Evolutionary conservation across 495 filamentous ascomycete genomes (phyloP).

Genomic region (Penicillium antarcticum): DNA sequence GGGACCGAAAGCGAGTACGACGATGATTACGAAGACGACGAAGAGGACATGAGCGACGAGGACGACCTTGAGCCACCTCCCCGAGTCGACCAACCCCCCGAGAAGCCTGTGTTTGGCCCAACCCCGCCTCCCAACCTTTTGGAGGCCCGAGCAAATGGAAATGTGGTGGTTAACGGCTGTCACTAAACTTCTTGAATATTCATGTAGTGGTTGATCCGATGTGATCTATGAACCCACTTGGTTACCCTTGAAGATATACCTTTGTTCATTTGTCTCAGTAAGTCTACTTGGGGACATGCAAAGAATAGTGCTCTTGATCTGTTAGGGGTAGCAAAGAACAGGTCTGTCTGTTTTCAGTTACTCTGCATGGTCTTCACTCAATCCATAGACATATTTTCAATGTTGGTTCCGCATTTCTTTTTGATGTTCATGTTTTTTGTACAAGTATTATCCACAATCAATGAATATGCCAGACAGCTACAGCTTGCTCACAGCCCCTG

Average conservation of each 20-base stretch:
- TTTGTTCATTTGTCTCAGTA: not conserved
- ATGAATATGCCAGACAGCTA: slow-evolving; percentile 10
- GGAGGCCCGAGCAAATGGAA: slow-evolving; percentile 44
- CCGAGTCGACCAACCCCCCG: slow-evolving; percentile 31
- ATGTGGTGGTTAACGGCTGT: slow-evolving; percentile 47
- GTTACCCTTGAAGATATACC: not conserved
- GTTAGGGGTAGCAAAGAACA: not conserved
- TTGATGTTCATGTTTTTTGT: slow-evolving; percentile 27
- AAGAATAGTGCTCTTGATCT: not conserved
- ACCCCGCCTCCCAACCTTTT: slow-evolving; percentile 53
- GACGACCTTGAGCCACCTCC: slow-evolving; percentile 60
- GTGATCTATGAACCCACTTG: slow-evolving; percentile 1
- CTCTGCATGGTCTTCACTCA: not conserved
- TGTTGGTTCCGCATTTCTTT: slow-evolving; percentile 11
- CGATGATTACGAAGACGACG: slow-evolving; percentile 62
- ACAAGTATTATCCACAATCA: slow-evolving; percentile 32
- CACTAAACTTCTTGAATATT: slow-evolving; percentile 22
- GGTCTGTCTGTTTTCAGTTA: not conserved
- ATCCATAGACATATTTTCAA: not conserved
- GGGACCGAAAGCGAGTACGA: slow-evolving; percentile 69
- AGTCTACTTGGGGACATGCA: not conserved
- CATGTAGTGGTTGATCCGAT: not conserved
- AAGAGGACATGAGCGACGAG: slow-evolving; percentile 64
- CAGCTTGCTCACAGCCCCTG: slow-evolving; percentile 29
- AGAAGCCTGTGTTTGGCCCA: slow-evolving; percentile 51